These are phyloP conservation scores for Durotheca rogersii DNA, from an alignment of 495 filamentous ascomycete genomes.

Conservation along the genomic window DNA sequence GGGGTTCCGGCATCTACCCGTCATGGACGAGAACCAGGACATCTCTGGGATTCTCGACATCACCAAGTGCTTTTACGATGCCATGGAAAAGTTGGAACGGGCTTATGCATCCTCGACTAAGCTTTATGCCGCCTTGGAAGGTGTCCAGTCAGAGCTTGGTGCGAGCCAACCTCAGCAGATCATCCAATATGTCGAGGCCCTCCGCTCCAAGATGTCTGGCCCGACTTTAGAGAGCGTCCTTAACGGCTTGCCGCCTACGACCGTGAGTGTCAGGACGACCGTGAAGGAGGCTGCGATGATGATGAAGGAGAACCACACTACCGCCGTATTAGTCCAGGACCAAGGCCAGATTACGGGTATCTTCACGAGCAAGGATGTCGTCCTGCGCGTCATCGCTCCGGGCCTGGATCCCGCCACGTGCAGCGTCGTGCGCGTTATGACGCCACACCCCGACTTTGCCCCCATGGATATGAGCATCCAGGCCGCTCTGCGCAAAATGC, in stretches of 20 bases:
- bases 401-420: constrained; percentile 92
- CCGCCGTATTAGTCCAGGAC: constrained; percentile 93
- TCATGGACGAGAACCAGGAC: constrained; percentile 99
- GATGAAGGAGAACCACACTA: constrained; percentile 99
- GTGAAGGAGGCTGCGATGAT: constrained; percentile 90
- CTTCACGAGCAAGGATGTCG: constrained; percentile 99
- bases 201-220: constrained; percentile 95
- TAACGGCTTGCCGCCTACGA: constrained; percentile 86
- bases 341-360: constrained; percentile 97
- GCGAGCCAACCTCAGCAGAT: constrained; percentile 97
- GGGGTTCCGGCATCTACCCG: constrained; percentile 94
- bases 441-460: constrained; percentile 96
- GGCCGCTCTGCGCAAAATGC: constrained; percentile 97
- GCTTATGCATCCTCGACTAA: constrained; percentile 95
- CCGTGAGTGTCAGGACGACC: constrained; percentile 91
- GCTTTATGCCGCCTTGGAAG: constrained; percentile 94
- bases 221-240: constrained; percentile 94
- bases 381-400: constrained; percentile 95
- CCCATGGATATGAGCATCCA: constrained; percentile 99
- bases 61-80: constrained; percentile 99
- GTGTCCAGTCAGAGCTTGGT: constrained; percentile 96
- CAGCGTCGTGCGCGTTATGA: constrained; percentile 98
- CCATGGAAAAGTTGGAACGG: constrained; percentile 98
- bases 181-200: constrained; percentile 96
- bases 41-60: constrained; percentile 98